phyloP scores from a whole-genome alignment of 1,284 basidiomycete genomes.

The Stygiomarasmius scandens region DNA sequence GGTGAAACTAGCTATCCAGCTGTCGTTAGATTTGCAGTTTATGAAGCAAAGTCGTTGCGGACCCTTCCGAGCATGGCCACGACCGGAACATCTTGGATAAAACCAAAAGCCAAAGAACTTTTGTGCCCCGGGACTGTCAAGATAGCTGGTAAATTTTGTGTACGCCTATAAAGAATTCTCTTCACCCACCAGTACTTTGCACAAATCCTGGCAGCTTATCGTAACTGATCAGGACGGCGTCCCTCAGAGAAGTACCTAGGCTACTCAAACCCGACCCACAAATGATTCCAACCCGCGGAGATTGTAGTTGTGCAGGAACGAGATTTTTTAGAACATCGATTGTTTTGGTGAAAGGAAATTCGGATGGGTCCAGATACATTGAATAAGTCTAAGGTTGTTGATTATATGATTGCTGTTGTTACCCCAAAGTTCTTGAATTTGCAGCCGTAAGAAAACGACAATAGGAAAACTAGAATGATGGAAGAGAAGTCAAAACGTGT shows the following conservation, averaged over 20 bases:
- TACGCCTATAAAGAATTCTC: not conserved
- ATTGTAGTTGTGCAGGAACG: constrained; percentile 47
- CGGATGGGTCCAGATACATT: too few species aligned
- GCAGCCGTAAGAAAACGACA: too few species aligned
- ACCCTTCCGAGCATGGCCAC: constrained; percentile 87
- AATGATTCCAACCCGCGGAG: constrained; percentile 72
- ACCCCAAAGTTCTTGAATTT: too few species aligned
- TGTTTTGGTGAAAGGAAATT: constrained; percentile 21
- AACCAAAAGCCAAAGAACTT: constrained; percentile 77
- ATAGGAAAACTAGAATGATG: too few species aligned
- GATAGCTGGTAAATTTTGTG: constrained; percentile 2
- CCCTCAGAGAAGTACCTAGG: constrained; percentile 57
- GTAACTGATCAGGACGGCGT: constrained; percentile 62
- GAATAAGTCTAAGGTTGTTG: too few species aligned
- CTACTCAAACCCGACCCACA: constrained; percentile 79
- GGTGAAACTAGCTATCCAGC: constrained; percentile 62
- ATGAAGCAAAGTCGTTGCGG: too few species aligned
- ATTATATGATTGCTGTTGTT: too few species aligned
- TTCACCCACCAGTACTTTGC: constrained; percentile 67
- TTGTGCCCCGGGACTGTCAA: constrained; percentile 71
- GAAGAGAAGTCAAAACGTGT: too few species aligned
- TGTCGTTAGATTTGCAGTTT: not conserved
- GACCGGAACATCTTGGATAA: constrained; percentile 71
- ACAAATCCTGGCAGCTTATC: constrained; percentile 66
- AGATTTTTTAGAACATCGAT: constrained; percentile 37